Percentiles rank a stretch among this genome's conserved stretches.
phyloP scores from a whole-genome alignment of 2,329 filamentous ascomycete species.

The Apiospora hydei region DNA sequence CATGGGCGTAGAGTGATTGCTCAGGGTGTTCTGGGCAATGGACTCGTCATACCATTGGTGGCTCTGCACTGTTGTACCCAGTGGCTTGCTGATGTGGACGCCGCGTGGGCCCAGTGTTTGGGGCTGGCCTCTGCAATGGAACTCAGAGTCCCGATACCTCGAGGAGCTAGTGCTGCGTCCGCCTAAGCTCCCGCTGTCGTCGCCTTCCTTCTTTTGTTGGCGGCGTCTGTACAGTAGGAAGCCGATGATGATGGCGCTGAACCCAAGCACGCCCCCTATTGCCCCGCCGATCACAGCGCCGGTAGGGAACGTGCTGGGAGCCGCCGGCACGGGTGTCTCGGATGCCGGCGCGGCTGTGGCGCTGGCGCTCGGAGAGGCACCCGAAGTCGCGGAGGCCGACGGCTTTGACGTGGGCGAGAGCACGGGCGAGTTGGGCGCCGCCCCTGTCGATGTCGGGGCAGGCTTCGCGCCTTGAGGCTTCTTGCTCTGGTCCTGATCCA shows the following conservation, averaged over 20 bases:
- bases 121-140: slow-evolving; percentile 16
- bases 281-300: slow-evolving; percentile 41
- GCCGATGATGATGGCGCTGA: slow-evolving; percentile 9
- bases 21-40: slow-evolving; percentile 10
- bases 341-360: slow-evolving; percentile 30
- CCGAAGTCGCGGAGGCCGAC: slow-evolving; percentile 23
- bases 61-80: slow-evolving; percentile 8
- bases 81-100: slow-evolving; percentile 17
- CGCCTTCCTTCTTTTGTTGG: neutral
- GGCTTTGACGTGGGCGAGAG: slow-evolving; percentile 21
- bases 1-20: slow-evolving; percentile 3
- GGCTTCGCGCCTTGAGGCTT: slow-evolving; percentile 33
- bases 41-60: slow-evolving; percentile 10
- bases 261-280: neutral
- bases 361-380: slow-evolving; percentile 28
- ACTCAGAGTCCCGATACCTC: neutral
- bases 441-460: slow-evolving; percentile 22
- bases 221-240: slow-evolving; percentile 13
- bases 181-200: neutral
- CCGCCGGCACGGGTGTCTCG: slow-evolving; percentile 28
- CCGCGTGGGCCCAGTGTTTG: neutral
- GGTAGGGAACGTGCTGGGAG: slow-evolving; percentile 33
- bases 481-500: slow-evolving; percentile 57
- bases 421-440: slow-evolving; percentile 19
- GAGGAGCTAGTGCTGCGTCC: neutral